Percentiles rank a stretch among this genome's conserved stretches.
Evolutionary conservation across 192 early-diverging fungal genomes (phyloP).

Genomic region (Coemansia sp.): DNA sequence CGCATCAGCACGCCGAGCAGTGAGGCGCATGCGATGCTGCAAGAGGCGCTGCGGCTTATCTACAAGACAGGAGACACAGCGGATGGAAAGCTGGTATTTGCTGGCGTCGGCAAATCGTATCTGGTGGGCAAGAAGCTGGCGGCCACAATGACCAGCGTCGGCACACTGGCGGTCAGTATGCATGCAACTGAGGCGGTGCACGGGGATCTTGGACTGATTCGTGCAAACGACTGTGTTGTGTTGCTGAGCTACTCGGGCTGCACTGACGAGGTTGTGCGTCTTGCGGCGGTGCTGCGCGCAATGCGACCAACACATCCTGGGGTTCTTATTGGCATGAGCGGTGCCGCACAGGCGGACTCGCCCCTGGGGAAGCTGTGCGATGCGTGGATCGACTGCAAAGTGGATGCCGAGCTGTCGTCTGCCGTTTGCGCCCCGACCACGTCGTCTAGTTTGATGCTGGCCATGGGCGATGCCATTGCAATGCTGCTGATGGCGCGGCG

Average conservation of each 20-base stretch:
- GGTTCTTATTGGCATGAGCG: slow-evolving; percentile 36
- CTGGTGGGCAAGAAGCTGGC: slow-evolving; percentile 44
- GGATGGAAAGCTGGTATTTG: slow-evolving; percentile 26
- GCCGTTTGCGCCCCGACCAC: slow-evolving; percentile 34
- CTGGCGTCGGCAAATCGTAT: slow-evolving; percentile 47
- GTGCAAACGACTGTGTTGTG: slow-evolving; percentile 28
- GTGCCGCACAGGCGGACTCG: background rate
- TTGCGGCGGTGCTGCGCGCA: slow-evolving; percentile 10
- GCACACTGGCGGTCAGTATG: slow-evolving; percentile 29
- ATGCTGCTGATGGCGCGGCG: slow-evolving; percentile 35
- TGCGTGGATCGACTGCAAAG: slow-evolving; percentile 38
- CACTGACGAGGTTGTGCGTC: slow-evolving; percentile 31
- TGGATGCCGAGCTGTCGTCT: slow-evolving; percentile 24
- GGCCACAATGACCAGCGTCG: slow-evolving; percentile 43
- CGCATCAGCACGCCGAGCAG: background rate
- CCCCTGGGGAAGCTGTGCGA: slow-evolving; percentile 39
- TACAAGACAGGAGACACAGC: slow-evolving; percentile 4
- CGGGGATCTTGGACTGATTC: slow-evolving; percentile 39
- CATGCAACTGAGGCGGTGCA: slow-evolving; percentile 50
- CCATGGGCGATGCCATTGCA: slow-evolving; percentile 42
- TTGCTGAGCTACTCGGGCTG: slow-evolving; percentile 46
- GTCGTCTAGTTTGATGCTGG: slow-evolving; percentile 37
- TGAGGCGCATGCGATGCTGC: background rate
- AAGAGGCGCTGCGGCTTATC: slow-evolving; percentile 21
- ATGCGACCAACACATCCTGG: background rate